phyloP scores from a whole-genome alignment of 2,329 filamentous ascomycete species.

The Zymoseptoria brevis region DNA sequence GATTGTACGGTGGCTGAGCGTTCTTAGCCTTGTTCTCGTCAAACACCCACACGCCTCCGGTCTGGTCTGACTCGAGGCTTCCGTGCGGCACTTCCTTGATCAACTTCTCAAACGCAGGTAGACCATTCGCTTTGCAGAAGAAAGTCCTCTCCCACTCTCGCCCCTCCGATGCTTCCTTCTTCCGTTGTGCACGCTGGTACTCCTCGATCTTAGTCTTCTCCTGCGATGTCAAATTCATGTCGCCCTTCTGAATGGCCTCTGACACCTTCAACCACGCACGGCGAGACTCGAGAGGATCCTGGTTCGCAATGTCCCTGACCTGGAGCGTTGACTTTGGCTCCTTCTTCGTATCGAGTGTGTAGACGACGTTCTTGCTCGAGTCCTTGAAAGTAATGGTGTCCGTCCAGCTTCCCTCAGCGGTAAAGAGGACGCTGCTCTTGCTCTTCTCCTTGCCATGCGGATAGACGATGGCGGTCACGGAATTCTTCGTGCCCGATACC shows the following conservation, averaged over 20 bases:
- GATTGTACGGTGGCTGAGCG: constrained; percentile 25
- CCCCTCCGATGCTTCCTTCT: constrained; percentile 65
- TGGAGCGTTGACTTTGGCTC: constrained; percentile 56
- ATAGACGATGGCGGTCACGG: constrained; percentile 68
- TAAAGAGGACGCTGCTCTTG: constrained; percentile 59
- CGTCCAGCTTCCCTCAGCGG: constrained; percentile 84
- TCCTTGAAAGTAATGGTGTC: constrained; percentile 72
- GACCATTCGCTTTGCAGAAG: constrained; percentile 49
- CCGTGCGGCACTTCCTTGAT: constrained; percentile 36
- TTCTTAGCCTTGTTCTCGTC: constrained; percentile 45
- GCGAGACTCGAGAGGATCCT: constrained; percentile 80
- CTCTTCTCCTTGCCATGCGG: constrained; percentile 58
- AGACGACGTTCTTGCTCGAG: constrained; percentile 43
- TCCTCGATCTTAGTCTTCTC: constrained; percentile 90
- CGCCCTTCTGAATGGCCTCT: constrained; percentile 66
- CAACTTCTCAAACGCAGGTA: constrained; percentile 42
- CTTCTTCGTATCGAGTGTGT: constrained; percentile 40
- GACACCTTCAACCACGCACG: constrained; percentile 84
- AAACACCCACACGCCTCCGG: constrained; percentile 63
- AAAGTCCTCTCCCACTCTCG: constrained; percentile 75
- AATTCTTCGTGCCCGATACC: constrained; percentile 94
- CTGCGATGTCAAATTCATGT: constrained; percentile 69
- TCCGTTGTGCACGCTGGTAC: constrained; percentile 69
- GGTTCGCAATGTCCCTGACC: constrained; percentile 64
- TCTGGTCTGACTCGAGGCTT: constrained; percentile 53